Conservation (phyloP, 306 rosid genomes). For the Hylodesmum podocarpum region DNA sequence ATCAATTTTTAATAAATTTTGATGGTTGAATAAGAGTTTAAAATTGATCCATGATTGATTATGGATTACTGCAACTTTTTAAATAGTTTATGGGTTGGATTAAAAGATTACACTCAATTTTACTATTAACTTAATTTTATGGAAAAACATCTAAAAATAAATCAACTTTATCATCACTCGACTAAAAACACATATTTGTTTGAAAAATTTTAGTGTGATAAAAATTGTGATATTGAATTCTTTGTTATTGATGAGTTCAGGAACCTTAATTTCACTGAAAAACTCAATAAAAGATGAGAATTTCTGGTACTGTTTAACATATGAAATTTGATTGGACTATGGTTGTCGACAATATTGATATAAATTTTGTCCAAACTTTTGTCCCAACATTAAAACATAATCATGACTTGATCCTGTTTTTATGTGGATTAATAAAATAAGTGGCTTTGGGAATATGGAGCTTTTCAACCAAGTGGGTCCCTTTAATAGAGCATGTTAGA, state of each 20-base stretch:
- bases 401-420: constrained; percentile 34
- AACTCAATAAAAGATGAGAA: constrained; percentile 7
- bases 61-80: too few relatives aligned
- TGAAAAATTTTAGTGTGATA: not conserved
- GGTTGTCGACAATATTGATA: constrained; percentile 19
- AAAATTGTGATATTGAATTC: constrained; percentile 1
- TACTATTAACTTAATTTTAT: too few relatives aligned
- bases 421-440: constrained; percentile 32
- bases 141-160: too few relatives aligned
- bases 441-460: constrained; percentile 40
- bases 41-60: too few relatives aligned
- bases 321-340: constrained; percentile 16
- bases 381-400: constrained; percentile 42
- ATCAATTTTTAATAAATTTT: too few relatives aligned
- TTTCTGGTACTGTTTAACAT: not conserved
- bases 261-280: not conserved
- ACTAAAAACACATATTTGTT: too few relatives aligned
- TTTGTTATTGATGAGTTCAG: constrained; percentile 2
- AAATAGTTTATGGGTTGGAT: too few relatives aligned
- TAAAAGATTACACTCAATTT: too few relatives aligned
- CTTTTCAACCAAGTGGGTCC: constrained; percentile 35
- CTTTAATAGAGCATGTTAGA: constrained; percentile 3
- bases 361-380: constrained; percentile 23
- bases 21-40: too few relatives aligned
- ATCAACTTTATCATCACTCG: too few relatives aligned